Conservation (phyloP, 345 rosid species). For the Zanthoxylum bungeanum region DNA sequence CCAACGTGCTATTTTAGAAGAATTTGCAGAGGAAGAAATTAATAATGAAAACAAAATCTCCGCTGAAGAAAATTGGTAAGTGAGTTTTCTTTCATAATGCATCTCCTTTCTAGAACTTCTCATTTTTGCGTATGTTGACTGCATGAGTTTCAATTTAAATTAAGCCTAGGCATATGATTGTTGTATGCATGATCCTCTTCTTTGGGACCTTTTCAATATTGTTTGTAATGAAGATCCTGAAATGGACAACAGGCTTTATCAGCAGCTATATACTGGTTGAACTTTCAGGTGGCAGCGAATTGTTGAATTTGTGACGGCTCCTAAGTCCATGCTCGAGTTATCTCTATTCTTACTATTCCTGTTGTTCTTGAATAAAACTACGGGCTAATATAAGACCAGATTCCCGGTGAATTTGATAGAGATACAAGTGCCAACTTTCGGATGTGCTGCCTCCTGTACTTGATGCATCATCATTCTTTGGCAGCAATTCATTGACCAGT, state of each 20-base stretch:
- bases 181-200: not conserved
- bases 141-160: not conserved
- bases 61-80: constrained; percentile 64
- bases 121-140: constrained; percentile 4
- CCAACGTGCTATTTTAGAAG: constrained; percentile 79
- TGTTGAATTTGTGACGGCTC: constrained; percentile 30
- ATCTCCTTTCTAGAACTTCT: constrained; percentile 9
- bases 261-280: constrained; percentile 99
- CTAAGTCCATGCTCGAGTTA: constrained; percentile 56
- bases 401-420: constrained; percentile 3
- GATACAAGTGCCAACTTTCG: not conserved
- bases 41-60: constrained; percentile 37
- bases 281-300: constrained; percentile 88
- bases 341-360: constrained; percentile 54
- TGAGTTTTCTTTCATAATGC: constrained; percentile 7
- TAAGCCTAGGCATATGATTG: constrained; percentile 1
- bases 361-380: constrained; percentile 51
- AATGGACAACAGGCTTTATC: constrained; percentile 89
- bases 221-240: constrained; percentile 68
- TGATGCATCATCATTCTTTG: not conserved
- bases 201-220: not conserved
- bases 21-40: constrained; percentile 82
- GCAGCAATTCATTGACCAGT: not conserved
- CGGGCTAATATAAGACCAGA: constrained; percentile 25
- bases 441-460: not conserved